Base-by-base conservation (phyloP, 164 flowering plant species). In the Vitis labrusca region DNA sequence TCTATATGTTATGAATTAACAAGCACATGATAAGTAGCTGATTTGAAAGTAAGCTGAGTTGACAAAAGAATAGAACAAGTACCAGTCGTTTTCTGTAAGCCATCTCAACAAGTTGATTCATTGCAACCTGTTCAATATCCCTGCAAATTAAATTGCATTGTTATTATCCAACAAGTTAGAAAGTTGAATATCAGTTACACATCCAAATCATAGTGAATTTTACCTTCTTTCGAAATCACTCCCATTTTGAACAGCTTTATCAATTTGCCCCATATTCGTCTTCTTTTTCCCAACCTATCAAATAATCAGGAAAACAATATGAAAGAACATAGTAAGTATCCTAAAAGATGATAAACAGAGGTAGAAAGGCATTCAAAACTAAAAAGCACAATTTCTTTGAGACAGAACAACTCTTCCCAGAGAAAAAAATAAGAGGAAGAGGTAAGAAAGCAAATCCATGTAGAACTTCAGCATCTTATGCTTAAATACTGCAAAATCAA, bases 21-120 rank as follows among this genome's bases (percentile, higher is more conserved):
- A 15, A n/a, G 48, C 13, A 59, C 44, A 37, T 37, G 6, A 37
- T 37, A 37, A 37, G 44, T 37, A 6, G 44, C 44, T 37, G 2
- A 16, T 37, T 29, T 52, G 15, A 6, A 59, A 37, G 9, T 30
- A 50, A 50, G 32, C 47, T 9, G 4, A 19, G 19, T 44, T 9
- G 15, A 23, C 15, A 62, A 17, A 69, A n/a, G 15, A 71, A 47
- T 16, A 70, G 30, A 66, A 50, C 37, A 49, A 49, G 55, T 74
- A 82, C 85, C 85, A 80, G 17, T 67, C 69, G 19, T 63, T 72
- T 78, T 13, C 59, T 68, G 64, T 78, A 80, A 63, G 85, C 84
- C 75, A 76, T 78, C 65, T 83, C 77, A 67, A 80, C 48, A 61
- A 80, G 75, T 72, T 74, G 73, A 55, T 80, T 74, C 79, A 83